Evolutionary conservation across 495 filamentous ascomycete species (phyloP), one percentile per base, ranked within the genome.

Genomic region (Amniculicola lignicola): DNA sequence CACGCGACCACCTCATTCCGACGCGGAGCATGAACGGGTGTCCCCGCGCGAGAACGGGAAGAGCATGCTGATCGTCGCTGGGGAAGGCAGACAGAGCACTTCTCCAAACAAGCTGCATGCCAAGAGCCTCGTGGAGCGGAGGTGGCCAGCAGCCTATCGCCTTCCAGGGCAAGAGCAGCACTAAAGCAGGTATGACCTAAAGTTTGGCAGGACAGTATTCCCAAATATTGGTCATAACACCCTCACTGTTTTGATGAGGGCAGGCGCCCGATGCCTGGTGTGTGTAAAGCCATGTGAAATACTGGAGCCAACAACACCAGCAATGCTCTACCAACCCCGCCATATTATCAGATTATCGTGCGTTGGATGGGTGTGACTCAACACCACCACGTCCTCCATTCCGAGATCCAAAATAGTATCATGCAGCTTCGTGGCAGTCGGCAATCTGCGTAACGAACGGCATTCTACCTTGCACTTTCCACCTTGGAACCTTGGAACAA

Each of bases 1-100:
- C 57, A 60, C 57, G 51, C 49, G 57, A 18, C 18, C 51, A 18
- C 24, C n/a, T n/a, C n/a, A 54, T 60, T 33, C 57, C 50, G 51
- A 54, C 48, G 50, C 43, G 16, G 41, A 33, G 1, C 31, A 15
- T 9, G 15, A 37, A 33, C 16, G 2, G 7, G 4, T 1, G 18
- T 10, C 42, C 15, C 15, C 4, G 5, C n/a, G 14, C 33, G 39
- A 31, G 24, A n/a, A 14, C 23, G 4, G 19, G 10, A 11, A 16
- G 24, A 14, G 40, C 40, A 10, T 5, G 3, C 11, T 22, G 14
- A 29, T n/a, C n/a, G n/a, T n/a, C n/a, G 25, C 16, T 11, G 2
- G 12, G 5, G n/a, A 19, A 10, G 12, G 9, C 14, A 24, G 11
- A 7, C 15, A 7, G 10, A 52, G 21, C 9, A 21, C 16, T 18